These are phyloP conservation scores for Tillandsia leiboldiana DNA, from an alignment of 176 grass and related monocot species.

Conservation along the genomic window DNA sequence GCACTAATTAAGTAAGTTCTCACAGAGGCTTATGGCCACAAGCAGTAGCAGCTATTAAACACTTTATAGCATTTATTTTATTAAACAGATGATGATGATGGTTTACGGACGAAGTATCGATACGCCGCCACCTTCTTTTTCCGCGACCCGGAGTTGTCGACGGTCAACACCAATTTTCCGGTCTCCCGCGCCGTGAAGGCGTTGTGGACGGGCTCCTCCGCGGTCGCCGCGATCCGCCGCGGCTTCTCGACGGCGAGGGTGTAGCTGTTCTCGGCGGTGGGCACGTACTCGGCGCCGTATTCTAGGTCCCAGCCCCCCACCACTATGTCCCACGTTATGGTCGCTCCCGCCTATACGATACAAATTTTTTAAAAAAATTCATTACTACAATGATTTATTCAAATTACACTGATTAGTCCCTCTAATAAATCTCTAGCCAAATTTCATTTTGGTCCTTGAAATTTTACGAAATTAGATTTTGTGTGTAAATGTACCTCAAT, in stretches of 20 bases:
- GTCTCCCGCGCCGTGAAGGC: slow-evolving; percentile 63
- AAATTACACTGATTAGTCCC: too few relatives aligned
- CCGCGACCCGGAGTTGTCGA: slow-evolving; percentile 73
- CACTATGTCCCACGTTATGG: slow-evolving; percentile 86
- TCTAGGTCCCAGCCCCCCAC: slow-evolving; percentile 88
- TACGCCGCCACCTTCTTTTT: slow-evolving; percentile 90
- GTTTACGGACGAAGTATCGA: slow-evolving; percentile 84
- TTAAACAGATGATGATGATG: not conserved
- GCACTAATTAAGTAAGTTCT: too few relatives aligned
- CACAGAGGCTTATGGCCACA: too few relatives aligned
- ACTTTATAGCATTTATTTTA: not conserved
- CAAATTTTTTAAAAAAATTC: not conserved
- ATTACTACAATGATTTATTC: not conserved
- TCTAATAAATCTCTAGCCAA: not conserved
- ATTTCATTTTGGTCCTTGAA: not conserved
- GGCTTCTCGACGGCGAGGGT: slow-evolving; percentile 75
- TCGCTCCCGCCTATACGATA: slow-evolving; percentile 46
- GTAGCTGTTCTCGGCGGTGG: slow-evolving; percentile 56
- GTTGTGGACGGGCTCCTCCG: slow-evolving; percentile 69
- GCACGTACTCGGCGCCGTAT: slow-evolving; percentile 89
- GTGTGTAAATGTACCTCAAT: slow-evolving; percentile 47
- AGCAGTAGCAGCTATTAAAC: too few relatives aligned
- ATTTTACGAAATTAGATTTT: not conserved
- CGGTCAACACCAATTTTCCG: slow-evolving; percentile 89
- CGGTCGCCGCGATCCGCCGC: slow-evolving; percentile 35